Base-by-base conservation (phyloP, 2,329 filamentous ascomycete species). In the Arthroderma uncinatum region DNA sequence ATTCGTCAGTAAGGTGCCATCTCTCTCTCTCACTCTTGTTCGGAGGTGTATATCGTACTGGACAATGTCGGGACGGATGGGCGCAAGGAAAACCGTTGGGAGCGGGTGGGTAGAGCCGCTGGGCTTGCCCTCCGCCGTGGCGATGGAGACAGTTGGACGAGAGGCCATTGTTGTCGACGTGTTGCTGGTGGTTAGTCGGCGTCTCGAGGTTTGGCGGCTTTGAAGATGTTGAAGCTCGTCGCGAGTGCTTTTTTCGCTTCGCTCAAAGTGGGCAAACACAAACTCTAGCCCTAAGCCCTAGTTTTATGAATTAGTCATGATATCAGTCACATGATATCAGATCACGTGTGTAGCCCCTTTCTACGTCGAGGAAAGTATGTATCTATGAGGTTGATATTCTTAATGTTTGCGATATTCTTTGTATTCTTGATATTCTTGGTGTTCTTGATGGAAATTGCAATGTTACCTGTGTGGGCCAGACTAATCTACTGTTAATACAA, bases 21-120 rank as follows among this genome's bases (percentile, higher is more conserved):
- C 16, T 34, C 52, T 50, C 16, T 50, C n/a, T 42, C 28, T 50
- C 42, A 33, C 30, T 9, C 6, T 4, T 12, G n/a, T 37, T 12
- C 10, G 16, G 21, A 19, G 28, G 34, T 23, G 39, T 55, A 34
- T 30, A 59, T 68, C 87, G 78, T 91, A 87, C 84, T 97, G 92
- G 75, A 98, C 93, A 76, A 98, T 95, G 80, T 98, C 93, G 73
- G 91, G 88, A 77, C 93, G 92, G 83, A 98, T 97, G 70, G 93
- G 93, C 70, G 88, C 84, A 78, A 84, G 84, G 87, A 98, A 98
- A 81, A 98, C 92, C 79, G 89, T 85, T 74, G 94, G 93, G 71
- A 97, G 85, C 76, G 93, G 83, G 78, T 91, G 84, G 74, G 91
- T 92, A 76, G 86, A 83, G 76, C 87, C 87, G 78, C 85, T 87